Evolutionary conservation across 805 yeast genomes (phyloP).

Genomic region (Suhomyces emberorum): DNA sequence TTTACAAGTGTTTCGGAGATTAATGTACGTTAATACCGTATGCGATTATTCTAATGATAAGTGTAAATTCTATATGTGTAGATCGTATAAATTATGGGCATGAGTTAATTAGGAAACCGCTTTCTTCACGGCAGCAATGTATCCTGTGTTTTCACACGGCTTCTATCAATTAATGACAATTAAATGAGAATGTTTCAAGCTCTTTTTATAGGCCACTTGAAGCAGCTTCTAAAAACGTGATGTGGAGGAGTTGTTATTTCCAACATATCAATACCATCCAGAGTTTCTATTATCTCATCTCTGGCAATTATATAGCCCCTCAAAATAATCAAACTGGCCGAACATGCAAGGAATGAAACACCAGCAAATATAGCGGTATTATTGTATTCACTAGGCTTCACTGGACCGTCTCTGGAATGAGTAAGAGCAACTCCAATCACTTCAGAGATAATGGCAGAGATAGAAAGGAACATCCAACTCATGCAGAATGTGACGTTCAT

Average conservation of each 20-base stretch:
- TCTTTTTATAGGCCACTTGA: conserved; percentile 6
- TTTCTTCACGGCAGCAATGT: too few relatives aligned
- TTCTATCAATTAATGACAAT: too few relatives aligned
- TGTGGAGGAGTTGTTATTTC: conserved; percentile 10
- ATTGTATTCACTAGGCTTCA: conserved; percentile 46
- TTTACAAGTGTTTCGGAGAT: too few relatives aligned
- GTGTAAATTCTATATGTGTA: too few relatives aligned
- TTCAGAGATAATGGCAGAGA: conserved; percentile 54
- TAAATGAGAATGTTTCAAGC: too few relatives aligned
- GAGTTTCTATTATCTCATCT: conserved; percentile 23
- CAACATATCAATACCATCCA: conserved; percentile 11
- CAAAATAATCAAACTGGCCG: conserved; percentile 38
- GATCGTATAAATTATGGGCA: too few relatives aligned
- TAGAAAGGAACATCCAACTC: conserved; percentile 53
- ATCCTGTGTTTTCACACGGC: too few relatives aligned
- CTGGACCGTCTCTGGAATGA: conserved; percentile 14
- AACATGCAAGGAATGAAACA: conserved; percentile 46
- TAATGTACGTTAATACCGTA: too few relatives aligned
- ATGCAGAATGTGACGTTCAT: conserved; percentile 48
- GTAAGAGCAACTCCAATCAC: conserved; percentile 56
- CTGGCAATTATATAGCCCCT: conserved; percentile 58
- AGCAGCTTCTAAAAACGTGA: conserved; percentile 3
- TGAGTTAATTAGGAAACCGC: too few relatives aligned
- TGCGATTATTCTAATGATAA: too few relatives aligned
- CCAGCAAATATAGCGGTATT: conserved; percentile 61